Evolutionary conservation across 2,329 filamentous ascomycete species (phyloP), one percentile per base, ranked within the genome.

Genomic region (Penicillium sp.): DNA sequence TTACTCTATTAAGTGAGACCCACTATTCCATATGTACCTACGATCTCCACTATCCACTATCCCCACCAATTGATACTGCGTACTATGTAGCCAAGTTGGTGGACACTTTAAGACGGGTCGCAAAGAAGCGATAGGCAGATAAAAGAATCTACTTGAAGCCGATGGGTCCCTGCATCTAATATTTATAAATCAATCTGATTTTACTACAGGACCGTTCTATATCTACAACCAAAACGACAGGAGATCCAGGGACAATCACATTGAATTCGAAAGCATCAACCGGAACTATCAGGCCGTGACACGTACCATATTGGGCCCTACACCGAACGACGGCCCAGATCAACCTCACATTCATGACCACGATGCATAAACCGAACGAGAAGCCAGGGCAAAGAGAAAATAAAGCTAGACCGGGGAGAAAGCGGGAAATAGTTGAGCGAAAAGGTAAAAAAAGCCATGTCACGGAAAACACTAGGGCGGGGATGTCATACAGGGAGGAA

Each of bases 231-330:
- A n/a, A 40, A 22, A 18, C 19, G 25, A 14, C n/a, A 18, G 2
- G 12, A 36, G 3, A 3, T 35, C 19, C 16, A 46, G 29, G 29
- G 35, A 14, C 28, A 45, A 46, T 39, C 18, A 39, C 49, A 45
- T 54, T 57, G 50, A 54, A 56, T 51, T 56, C 37, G 29, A 29
- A 54, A 34, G 33, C 35, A 49, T 50, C 43, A 47, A 46, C 41
- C 38, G 18, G 29, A 22, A 25, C 30, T 46, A 50, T 42, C 22
- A 41, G 30, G 41, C 34, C 45, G 22, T 25, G 22, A 7, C 22
- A 44, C 38, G 18, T 19, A 27, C 42, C 8, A 47, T 13, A n/a
- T 19, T 31, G 27, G 35, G 11, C 30, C 13, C 31, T n/a, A 44
- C 27, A 41, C 14, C 13, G 31, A 33, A 38, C 18, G 22, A 34